These are phyloP conservation scores for Phytophthora ramorum DNA, from an alignment of 352 stramenopile genomes.

Conservation along the genomic window DNA sequence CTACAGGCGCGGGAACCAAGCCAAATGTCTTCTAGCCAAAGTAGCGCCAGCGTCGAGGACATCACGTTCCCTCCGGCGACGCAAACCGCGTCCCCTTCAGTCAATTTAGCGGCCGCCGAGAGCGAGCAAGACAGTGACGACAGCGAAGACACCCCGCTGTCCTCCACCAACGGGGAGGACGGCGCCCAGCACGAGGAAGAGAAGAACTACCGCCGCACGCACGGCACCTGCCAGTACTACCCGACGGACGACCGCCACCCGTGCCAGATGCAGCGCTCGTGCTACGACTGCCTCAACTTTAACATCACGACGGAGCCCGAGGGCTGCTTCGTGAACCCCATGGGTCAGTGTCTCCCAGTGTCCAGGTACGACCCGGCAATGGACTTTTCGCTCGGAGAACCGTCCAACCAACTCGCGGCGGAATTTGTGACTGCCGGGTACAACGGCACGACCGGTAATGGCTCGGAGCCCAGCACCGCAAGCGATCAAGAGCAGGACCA, in stretches of 20 bases:
- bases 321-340: slow-evolving; percentile 49
- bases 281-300: slow-evolving; percentile 65
- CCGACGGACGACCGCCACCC: slow-evolving; percentile 41
- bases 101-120: slow-evolving; percentile 15
- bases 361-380: slow-evolving; percentile 16
- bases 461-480: slow-evolving; percentile 14
- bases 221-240: slow-evolving; percentile 50
- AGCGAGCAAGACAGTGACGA: neutral
- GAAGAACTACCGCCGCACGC: slow-evolving; percentile 34
- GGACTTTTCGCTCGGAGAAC: slow-evolving; percentile 40
- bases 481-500: slow-evolving; percentile 21
- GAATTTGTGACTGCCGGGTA: slow-evolving; percentile 33
- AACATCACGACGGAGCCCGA: slow-evolving; percentile 38
- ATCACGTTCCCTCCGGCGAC: slow-evolving; percentile 31
- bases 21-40: neutral
- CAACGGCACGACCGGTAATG: slow-evolving; percentile 19
- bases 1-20: neutral
- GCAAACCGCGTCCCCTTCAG: slow-evolving; percentile 1
- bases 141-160: neutral
- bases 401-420: slow-evolving; percentile 31
- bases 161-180: neutral
- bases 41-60: slow-evolving; percentile 15
- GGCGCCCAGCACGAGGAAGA: neutral
- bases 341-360: slow-evolving; percentile 21
- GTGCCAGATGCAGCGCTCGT: slow-evolving; percentile 50